Conservation (phyloP, 140 eudicot genomes). For the Ambrosia hybrid region DNA sequence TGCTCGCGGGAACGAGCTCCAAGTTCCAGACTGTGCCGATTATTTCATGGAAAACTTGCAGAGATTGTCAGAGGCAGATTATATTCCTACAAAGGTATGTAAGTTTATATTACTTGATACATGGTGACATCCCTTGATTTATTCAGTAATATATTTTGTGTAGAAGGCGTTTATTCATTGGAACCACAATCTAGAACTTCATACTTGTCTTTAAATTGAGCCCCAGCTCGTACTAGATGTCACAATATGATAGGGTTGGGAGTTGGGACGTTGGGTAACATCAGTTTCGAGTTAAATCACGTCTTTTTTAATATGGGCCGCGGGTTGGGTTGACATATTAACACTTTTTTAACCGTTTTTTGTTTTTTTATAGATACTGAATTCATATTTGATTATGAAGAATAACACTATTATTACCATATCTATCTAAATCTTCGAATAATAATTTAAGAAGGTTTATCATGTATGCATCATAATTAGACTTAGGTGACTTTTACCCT, state of each 20-base stretch:
- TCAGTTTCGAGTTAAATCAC: too few relatives aligned
- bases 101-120: neutral
- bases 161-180: too few relatives aligned
- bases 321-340: too few relatives aligned
- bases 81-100: constrained; percentile 90
- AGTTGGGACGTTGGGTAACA: too few relatives aligned
- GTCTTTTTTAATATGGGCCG: too few relatives aligned
- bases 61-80: constrained; percentile 72
- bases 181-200: too few relatives aligned
- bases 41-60: constrained; percentile 89
- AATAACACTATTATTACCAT: neutral
- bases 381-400: neutral
- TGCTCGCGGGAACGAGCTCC: constrained; percentile 90
- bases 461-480: neutral
- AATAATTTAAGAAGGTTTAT: neutral
- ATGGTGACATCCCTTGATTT: constrained; percentile 1
- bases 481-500: neutral
- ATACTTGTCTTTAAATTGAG: too few relatives aligned
- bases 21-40: constrained; percentile 90
- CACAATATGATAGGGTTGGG: too few relatives aligned
- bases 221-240: too few relatives aligned
- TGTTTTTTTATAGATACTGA: neutral
- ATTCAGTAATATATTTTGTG: neutral
- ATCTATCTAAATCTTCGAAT: neutral
- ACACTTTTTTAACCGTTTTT: too few relatives aligned